Evolutionary conservation across 495 filamentous ascomycete genomes (phyloP), one percentile per base, ranked within the genome.

Genomic region (Penicillium canariense): DNA sequence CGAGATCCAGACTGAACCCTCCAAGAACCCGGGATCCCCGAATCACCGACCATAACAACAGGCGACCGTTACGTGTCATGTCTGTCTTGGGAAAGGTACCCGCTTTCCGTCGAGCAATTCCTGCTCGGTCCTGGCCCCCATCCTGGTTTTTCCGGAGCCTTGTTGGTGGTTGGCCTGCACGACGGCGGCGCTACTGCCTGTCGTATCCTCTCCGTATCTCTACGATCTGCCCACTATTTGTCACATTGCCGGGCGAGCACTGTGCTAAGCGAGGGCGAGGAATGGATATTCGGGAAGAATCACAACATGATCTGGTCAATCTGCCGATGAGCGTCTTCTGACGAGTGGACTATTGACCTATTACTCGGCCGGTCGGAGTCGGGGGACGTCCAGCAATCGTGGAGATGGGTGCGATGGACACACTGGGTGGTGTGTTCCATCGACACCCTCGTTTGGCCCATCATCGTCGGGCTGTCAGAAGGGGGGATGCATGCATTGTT

Each of bases 51-150:
- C 5, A 17, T 20, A 40, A 4, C 26, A 30, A 4, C 28, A 54
- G 48, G 49, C 50, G 32, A 59, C 70, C 70, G 68, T 71, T 73
- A 73, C 68, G 66, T 73, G 70, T 73, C 70, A 73, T 59, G 52
- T 43, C 68, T 53, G 18, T 53, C 50, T 63, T 67, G 48, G 66
- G 62, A 54, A 63, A 59, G 47, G 61, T 38, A 50, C 47, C 64
- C 54, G 56, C 35, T 17, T 22, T 25, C 43, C 22, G 2, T 48
- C 14, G 36, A 36, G 35, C 18, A 20, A 31, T 48, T 48, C 22
- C 28, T 32, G 45, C 27, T 34, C 20, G 18, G n/a, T 42, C 23
- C 5, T 18, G 27, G 26, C 20, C 31, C 32, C 22, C 38, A 48
- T 47, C 27, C 39, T 34, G 17, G 31, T 22, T 17, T 38, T 6